Evolutionary conservation across 139 green algal genomes (phyloP).

Genomic region (Closterium sp.): DNA sequence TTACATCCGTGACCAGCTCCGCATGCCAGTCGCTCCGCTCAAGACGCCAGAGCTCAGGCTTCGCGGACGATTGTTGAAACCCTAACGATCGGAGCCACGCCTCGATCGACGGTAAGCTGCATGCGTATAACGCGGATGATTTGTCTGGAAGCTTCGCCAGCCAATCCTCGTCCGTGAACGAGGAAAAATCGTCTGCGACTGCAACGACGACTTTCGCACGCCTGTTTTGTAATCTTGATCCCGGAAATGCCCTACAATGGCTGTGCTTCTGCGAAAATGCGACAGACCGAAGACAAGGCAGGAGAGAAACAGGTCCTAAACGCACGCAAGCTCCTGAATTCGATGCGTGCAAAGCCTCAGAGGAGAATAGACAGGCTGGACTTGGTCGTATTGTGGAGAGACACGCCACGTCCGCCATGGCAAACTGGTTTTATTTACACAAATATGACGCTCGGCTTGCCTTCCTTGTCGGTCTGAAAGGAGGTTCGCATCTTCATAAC

Average conservation of each 20-base stretch:
- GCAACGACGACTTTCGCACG: neutral
- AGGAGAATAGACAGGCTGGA: neutral
- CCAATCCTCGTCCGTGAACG: neutral
- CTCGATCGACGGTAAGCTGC: constrained; percentile 38
- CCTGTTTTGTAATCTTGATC: neutral
- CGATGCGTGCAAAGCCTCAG: neutral
- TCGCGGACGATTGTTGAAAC: constrained; percentile 22
- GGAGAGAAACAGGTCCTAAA: neutral
- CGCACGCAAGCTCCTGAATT: neutral
- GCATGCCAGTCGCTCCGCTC: constrained; percentile 35
- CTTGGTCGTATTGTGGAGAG: neutral
- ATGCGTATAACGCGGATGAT: constrained; percentile 22
- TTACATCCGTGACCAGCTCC: constrained; percentile 28
- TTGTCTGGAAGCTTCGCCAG: constrained; percentile 23
- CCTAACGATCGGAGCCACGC: constrained; percentile 19
- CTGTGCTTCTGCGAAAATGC: neutral
- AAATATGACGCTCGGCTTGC: too few species aligned
- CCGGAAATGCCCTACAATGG: neutral
- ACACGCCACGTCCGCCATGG: neutral
- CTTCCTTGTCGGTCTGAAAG: too few species aligned
- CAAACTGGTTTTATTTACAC: neutral
- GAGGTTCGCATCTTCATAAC: too few species aligned
- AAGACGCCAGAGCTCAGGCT: constrained; percentile 3
- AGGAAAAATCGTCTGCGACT: neutral
- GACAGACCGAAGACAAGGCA: neutral